phyloP scores from a whole-genome alignment of 2,329 filamentous ascomycete genomes.

The Neofusicoccum kwambonambiense region DNA sequence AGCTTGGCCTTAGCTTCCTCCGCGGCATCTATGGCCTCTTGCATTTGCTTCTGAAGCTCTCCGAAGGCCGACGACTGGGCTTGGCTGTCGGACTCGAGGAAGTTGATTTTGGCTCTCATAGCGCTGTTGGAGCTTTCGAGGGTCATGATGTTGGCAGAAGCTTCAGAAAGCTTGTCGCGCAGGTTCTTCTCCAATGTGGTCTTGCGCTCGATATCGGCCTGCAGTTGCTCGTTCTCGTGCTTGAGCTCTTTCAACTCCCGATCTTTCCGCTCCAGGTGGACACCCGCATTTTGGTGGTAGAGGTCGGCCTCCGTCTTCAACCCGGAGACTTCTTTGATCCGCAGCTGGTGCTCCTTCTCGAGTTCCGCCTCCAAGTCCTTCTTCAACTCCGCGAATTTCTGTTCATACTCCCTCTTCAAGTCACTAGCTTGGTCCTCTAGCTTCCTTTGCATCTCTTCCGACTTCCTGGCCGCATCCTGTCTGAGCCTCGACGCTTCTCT shows the following conservation, averaged over 20 bases:
- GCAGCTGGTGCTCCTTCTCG: slow-evolving; percentile 61
- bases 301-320: slow-evolving; percentile 54
- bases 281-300: slow-evolving; percentile 49
- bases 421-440: slow-evolving; percentile 57
- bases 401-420: slow-evolving; percentile 61
- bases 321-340: slow-evolving; percentile 64
- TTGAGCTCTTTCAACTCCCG: slow-evolving; percentile 52
- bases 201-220: slow-evolving; percentile 53
- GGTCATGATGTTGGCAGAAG: slow-evolving; percentile 43
- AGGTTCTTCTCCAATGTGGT: slow-evolving; percentile 59
- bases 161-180: slow-evolving; percentile 52
- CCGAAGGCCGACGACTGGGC: slow-evolving; percentile 85
- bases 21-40: slow-evolving; percentile 70
- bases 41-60: slow-evolving; percentile 74
- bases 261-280: slow-evolving; percentile 54
- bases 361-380: slow-evolving; percentile 64
- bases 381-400: slow-evolving; percentile 65
- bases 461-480: slow-evolving; percentile 49
- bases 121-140: slow-evolving; percentile 75
- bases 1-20: slow-evolving; percentile 76
- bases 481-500: slow-evolving; percentile 57
- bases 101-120: slow-evolving; percentile 78
- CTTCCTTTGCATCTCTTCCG: slow-evolving; percentile 42
- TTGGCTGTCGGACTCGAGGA: slow-evolving; percentile 85
- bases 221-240: slow-evolving; percentile 50